Base-by-base conservation (phyloP, 2,329 filamentous ascomycete genomes). In the Teratosphaeria zuluensis region DNA sequence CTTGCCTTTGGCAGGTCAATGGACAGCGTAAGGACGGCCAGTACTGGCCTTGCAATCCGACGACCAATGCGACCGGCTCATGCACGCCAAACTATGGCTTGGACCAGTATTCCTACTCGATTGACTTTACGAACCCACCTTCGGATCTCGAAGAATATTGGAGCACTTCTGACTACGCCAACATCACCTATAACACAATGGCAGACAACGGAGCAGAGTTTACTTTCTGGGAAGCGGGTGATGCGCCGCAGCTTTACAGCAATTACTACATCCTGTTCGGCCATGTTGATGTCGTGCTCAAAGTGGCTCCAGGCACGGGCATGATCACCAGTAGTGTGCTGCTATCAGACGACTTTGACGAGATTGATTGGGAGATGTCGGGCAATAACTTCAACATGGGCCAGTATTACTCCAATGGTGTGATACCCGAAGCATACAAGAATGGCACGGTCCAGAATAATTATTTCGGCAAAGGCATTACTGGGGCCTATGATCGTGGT, bases 401-500 rank as follows among this genome's bases (percentile, higher is more conserved):
- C 3, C 68, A 72, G 9, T 48, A 48, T 9, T 48, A 48, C 8
- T 48, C 42, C 19, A 19, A 19, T 48, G 42, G 42, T n/a, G 42
- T 48, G 16, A 48, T 48, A 48, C 42, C 42, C 9, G 42, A 48
- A 19, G 6, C 16, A 8, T 48, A 48, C 42, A 48, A 48, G 42
- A 48, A 48, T 2, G 76, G 77, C 5, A 70, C 81, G 62, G 52
- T 54, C 2, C 52, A 54, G n/a, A 80, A 74, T 61, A 81, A 82
- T 71, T 82, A 80, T 67, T 82, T 78, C 63, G 79, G 79, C 63
- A 81, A 81, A 70, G 80, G 80, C 32, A 76, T 84, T 61, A 80
- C 75, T 31, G 78, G 78, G 53, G 75, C 74, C 42, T 80, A 78
- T 66, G 77, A 81, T 64, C 75, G 78, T 54, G 80, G 74, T 48